Percentiles rank a stretch among this genome's conserved stretches.
These are phyloP conservation scores for Anthracocystis panici-leucophaei DNA, from an alignment of 1,284 basidiomycete species.

Conservation along the genomic window DNA sequence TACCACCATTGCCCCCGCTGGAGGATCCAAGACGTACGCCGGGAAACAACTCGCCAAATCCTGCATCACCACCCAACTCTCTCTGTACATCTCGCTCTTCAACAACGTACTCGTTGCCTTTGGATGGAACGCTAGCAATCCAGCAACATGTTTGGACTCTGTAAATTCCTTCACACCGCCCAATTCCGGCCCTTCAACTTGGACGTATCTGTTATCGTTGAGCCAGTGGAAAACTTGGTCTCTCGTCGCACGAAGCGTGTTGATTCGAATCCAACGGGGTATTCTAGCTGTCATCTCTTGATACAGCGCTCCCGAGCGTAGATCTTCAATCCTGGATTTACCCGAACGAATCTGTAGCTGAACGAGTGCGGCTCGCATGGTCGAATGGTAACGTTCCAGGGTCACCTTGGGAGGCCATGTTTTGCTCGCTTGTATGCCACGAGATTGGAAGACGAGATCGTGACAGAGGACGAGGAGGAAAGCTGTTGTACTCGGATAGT, in stretches of 20 bases:
- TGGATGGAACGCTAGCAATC: constrained; percentile 83
- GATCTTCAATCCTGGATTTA: constrained; percentile 49
- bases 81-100: constrained; percentile 73
- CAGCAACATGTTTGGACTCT: constrained; percentile 76
- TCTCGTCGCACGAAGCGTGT: constrained; percentile 32
- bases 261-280: constrained; percentile 66
- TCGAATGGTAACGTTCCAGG: constrained; percentile 80
- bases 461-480: constrained; percentile 63
- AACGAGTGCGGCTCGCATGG: constrained; percentile 85
- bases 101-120: constrained; percentile 58
- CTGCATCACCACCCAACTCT: constrained; percentile 89
- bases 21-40: constrained; percentile 75
- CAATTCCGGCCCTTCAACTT: constrained; percentile 29
- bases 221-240: constrained; percentile 75
- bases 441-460: constrained; percentile 59
- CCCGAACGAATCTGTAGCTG: constrained; percentile 78
- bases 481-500: constrained; percentile 33
- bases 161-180: constrained; percentile 62
- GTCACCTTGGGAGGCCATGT: constrained; percentile 60
- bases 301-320: constrained; percentile 54
- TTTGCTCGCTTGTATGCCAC: constrained; percentile 60
- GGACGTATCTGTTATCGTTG: constrained; percentile 69
- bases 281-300: constrained; percentile 52
- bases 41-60: constrained; percentile 99
- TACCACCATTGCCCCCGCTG: constrained; percentile 74